phyloP scores from a whole-genome alignment of 495 filamentous ascomycete species.

The Xylaria telfairii region DNA sequence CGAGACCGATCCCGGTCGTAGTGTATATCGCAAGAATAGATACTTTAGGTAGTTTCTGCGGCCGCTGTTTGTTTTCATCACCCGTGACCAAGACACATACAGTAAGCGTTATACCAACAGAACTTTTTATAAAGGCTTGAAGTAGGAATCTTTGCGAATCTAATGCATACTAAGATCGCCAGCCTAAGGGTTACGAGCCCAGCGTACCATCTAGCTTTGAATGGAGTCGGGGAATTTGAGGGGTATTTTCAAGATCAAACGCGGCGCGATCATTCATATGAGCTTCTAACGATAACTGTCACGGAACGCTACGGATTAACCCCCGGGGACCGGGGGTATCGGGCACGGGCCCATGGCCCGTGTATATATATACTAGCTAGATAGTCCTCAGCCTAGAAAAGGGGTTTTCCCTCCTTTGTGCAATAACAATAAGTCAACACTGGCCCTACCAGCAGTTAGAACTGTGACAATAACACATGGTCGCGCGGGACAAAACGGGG shows the following conservation, averaged over 20 bases:
- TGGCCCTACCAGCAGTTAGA: too few species aligned
- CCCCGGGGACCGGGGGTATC: too few species aligned
- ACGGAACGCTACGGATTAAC: too few species aligned
- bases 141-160: background rate
- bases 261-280: background rate
- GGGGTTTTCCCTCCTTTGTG: too few species aligned
- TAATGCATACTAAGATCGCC: background rate
- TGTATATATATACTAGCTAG: too few species aligned
- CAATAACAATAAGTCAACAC: too few species aligned
- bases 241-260: background rate
- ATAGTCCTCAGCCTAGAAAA: too few species aligned
- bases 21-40: background rate
- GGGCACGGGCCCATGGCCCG: too few species aligned
- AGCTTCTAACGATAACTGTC: background rate
- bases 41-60: background rate
- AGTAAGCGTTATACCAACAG: background rate
- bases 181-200: background rate
- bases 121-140: background rate
- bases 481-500: background rate
- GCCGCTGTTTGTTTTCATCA: background rate
- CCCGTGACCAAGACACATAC: background rate
- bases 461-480: background rate
- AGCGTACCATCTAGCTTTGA: conserved; percentile 7
- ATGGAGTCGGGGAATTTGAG: background rate
- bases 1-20: background rate